Evolutionary conservation across 2,329 filamentous ascomycete genomes (phyloP).

Genomic region (Phialophora macrospora): DNA sequence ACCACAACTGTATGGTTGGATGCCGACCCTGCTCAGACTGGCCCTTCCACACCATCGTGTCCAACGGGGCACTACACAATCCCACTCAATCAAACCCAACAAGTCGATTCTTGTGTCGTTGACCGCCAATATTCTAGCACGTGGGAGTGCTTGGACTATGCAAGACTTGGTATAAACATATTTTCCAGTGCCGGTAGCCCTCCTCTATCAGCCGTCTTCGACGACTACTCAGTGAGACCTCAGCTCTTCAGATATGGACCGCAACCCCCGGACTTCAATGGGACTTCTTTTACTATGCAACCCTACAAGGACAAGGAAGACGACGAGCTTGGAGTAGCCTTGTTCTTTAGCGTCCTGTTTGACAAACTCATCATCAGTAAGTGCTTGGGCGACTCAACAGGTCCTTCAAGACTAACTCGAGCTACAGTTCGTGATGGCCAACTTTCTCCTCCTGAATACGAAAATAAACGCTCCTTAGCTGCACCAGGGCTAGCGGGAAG

Average conservation of each 20-base stretch:
- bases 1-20: slow-evolving; percentile 57
- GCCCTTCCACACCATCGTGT: slow-evolving; percentile 47
- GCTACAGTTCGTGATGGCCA: slow-evolving; percentile 45
- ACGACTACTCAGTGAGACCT: slow-evolving; percentile 45
- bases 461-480: slow-evolving; percentile 40
- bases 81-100: slow-evolving; percentile 53
- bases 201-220: slow-evolving; percentile 45
- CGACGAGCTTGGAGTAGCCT: slow-evolving; percentile 63
- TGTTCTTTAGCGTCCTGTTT: slow-evolving; percentile 66
- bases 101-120: slow-evolving; percentile 56
- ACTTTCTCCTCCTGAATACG: slow-evolving; percentile 41
- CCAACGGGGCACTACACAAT: slow-evolving; percentile 58
- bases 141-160: slow-evolving; percentile 56
- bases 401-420: slow-evolving; percentile 7
- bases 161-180: slow-evolving; percentile 44
- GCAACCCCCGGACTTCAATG: slow-evolving; percentile 59
- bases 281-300: slow-evolving; percentile 53
- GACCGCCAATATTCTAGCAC: slow-evolving; percentile 52
- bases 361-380: slow-evolving; percentile 65
- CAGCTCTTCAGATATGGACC: slow-evolving; percentile 63
- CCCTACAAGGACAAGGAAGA: slow-evolving; percentile 64
- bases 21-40: slow-evolving; percentile 55
- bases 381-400: slow-evolving; percentile 13
- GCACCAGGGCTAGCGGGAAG: slow-evolving; percentile 23
- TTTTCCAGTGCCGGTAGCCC: slow-evolving; percentile 41